Evolutionary conservation across 2,329 filamentous ascomycete species (phyloP).

Genomic region (Fusarium duplospermum): DNA sequence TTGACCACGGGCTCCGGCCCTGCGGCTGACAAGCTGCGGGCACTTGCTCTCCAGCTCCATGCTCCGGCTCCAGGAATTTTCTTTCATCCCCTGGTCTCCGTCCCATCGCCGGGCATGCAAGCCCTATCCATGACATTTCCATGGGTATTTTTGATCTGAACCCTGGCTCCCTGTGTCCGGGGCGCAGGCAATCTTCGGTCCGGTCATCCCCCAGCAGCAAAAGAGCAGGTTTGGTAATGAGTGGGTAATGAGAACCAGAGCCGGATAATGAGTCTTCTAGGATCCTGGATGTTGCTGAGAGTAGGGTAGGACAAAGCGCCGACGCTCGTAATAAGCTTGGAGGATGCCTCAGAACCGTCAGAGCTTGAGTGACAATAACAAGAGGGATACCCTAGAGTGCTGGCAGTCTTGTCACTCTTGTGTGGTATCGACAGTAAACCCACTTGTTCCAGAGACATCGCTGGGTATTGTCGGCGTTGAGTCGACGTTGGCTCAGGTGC

Average conservation of each 20-base stretch:
- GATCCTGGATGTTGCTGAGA: conserved; percentile 30
- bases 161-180: conserved; percentile 31
- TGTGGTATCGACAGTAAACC: background rate
- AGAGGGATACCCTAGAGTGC: background rate
- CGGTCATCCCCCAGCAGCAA: conserved; percentile 34
- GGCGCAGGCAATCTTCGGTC: conserved; percentile 42
- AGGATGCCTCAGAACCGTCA: conserved; percentile 19
- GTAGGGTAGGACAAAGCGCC: conserved; percentile 31
- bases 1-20: conserved; percentile 23
- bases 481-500: conserved; percentile 2
- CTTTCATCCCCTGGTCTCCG: conserved; percentile 37
- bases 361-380: background rate
- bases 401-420: background rate
- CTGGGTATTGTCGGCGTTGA: background rate
- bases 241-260: conserved; percentile 35
- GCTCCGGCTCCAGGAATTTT: conserved; percentile 44
- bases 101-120: conserved; percentile 27
- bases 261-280: conserved; percentile 38
- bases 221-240: conserved; percentile 1
- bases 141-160: conserved; percentile 30
- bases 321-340: conserved; percentile 35
- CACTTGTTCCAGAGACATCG: conserved; percentile 3
- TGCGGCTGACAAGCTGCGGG: conserved; percentile 26
- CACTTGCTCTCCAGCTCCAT: conserved; percentile 32
- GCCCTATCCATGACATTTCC: conserved; percentile 39